Conservation (phyloP, 306 rosid species). For the Corylus americana region DNA sequence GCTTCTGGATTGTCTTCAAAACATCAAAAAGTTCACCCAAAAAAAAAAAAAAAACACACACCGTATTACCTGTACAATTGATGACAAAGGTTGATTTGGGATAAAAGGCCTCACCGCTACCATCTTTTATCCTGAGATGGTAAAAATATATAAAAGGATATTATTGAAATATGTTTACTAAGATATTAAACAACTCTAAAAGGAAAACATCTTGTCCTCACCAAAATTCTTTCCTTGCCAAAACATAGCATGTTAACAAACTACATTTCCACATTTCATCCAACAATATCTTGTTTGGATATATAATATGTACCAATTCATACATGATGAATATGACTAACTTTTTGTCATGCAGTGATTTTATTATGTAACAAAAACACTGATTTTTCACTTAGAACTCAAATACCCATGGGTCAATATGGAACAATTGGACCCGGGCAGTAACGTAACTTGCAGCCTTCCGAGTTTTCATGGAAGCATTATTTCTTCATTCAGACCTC, state of each 20-base stretch:
- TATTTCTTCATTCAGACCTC: not conserved
- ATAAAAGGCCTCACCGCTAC: slow-evolving; percentile 51
- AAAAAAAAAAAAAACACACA: not conserved
- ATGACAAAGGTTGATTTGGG: slow-evolving; percentile 67
- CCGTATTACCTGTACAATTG: slow-evolving; percentile 64
- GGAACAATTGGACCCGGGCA: too few relatives aligned
- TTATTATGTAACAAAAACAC: not conserved
- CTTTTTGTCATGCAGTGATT: not conserved
- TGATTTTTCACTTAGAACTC: too few relatives aligned
- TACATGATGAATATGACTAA: not conserved
- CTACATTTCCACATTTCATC: not conserved
- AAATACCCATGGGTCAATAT: too few relatives aligned
- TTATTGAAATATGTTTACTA: not conserved
- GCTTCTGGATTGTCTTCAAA: slow-evolving; percentile 14
- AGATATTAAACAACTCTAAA: not conserved
- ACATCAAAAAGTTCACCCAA: slow-evolving; percentile 17
- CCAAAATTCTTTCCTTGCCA: not conserved
- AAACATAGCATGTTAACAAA: not conserved
- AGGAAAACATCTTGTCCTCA: not conserved
- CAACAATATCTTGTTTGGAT: too few relatives aligned
- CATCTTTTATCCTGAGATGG: slow-evolving; percentile 58
- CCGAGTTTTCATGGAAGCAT: too few relatives aligned
- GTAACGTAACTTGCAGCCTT: too few relatives aligned
- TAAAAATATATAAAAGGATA: too few relatives aligned
- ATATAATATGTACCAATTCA: not conserved